phyloP scores from a whole-genome alignment of 192 early-diverging fungal genomes.

The Backusella liffmaniae region DNA sequence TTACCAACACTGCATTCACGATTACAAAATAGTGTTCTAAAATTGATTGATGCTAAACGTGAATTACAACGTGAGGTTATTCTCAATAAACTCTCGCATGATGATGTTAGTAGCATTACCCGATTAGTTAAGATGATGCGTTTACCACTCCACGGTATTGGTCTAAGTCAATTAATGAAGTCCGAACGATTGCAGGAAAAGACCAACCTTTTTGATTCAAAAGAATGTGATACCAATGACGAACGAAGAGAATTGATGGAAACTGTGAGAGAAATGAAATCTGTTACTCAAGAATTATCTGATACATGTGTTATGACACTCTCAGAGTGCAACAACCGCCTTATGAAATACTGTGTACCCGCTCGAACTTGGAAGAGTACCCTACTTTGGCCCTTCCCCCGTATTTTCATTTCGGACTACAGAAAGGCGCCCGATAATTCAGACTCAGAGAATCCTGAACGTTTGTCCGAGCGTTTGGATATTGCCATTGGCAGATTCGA shows the following conservation, averaged over 20 bases:
- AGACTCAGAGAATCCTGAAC: background rate
- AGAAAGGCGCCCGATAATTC: background rate
- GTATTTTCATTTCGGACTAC: constrained; percentile 1
- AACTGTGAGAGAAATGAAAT: background rate
- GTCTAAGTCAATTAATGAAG: constrained; percentile 22
- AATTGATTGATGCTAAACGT: constrained; percentile 32
- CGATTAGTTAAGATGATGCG: constrained; percentile 25
- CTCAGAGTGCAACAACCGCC: background rate
- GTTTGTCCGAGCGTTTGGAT: background rate
- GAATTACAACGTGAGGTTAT: constrained; percentile 33
- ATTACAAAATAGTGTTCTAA: constrained; percentile 22
- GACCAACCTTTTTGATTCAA: background rate
- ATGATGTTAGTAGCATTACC: constrained; percentile 27
- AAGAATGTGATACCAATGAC: background rate
- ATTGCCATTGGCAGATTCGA: background rate
- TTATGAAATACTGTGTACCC: background rate
- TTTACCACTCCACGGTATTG: constrained; percentile 24
- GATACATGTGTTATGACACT: background rate
- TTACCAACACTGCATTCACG: constrained; percentile 14
- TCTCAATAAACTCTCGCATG: constrained; percentile 15
- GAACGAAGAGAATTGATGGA: background rate
- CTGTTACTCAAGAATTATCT: background rate
- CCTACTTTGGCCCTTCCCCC: constrained; percentile 20
- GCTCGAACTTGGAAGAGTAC: constrained; percentile 1
- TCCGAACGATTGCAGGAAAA: background rate